These are phyloP conservation scores for Ceratocystiopsis minuta DNA, from an alignment of 2,329 filamentous ascomycete species.

Conservation along the genomic window DNA sequence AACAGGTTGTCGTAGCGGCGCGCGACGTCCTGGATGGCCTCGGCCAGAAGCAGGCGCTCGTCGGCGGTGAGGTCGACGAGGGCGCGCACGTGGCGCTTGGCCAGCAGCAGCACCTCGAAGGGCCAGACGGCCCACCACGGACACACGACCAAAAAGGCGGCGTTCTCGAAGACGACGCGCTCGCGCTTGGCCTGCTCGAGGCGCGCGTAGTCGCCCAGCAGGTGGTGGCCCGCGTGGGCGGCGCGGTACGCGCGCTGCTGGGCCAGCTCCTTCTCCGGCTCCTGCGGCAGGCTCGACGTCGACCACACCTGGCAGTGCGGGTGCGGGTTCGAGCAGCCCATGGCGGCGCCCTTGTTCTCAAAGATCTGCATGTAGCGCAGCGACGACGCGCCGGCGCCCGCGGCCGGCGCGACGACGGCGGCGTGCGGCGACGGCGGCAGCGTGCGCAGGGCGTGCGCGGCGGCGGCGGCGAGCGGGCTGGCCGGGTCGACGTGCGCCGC, in stretches of 20 bases:
- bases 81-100: constrained; percentile 67
- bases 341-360: constrained; percentile 93
- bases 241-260: constrained; percentile 63
- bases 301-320: constrained; percentile 96
- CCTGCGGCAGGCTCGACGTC: constrained; percentile 77
- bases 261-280: constrained; percentile 60
- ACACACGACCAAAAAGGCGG: constrained; percentile 67
- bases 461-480: constrained; percentile 39
- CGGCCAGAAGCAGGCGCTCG: constrained; percentile 60
- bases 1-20: constrained; percentile 93
- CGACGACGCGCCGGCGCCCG: constrained; percentile 30
- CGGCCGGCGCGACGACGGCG: constrained; percentile 32
- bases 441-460: constrained; percentile 17
- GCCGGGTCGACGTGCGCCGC: constrained; percentile 57
- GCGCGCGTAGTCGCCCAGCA: constrained; percentile 74
- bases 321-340: constrained; percentile 98
- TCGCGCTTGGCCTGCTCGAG: constrained; percentile 69
- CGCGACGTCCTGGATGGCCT: constrained; percentile 74
- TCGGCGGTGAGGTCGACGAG: constrained; percentile 60
- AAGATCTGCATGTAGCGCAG: constrained; percentile 98
- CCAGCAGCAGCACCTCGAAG: constrained; percentile 81
- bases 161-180: constrained; percentile 77
- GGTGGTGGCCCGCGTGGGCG: constrained; percentile 53
- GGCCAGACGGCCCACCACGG: constrained; percentile 99
- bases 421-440: constrained; percentile 19